Evolutionary conservation across 495 filamentous ascomycete species (phyloP).

Genomic region (Neurospora sp.): DNA sequence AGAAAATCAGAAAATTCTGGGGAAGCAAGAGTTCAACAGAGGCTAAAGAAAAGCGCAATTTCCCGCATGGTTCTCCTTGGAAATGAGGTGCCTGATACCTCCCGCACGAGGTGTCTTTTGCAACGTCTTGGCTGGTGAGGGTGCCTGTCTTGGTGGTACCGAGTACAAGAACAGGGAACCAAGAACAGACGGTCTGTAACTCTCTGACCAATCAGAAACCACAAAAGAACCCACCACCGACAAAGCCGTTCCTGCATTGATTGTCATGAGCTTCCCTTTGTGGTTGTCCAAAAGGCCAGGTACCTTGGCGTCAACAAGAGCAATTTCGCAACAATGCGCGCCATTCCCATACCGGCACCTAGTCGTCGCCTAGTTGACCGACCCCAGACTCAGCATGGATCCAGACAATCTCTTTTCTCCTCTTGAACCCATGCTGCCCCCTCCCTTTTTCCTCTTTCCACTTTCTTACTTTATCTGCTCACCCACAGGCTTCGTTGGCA

Average conservation of each 20-base stretch:
- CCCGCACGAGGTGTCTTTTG: neutral
- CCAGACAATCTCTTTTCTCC: neutral
- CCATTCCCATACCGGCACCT: neutral
- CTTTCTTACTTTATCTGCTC: slow-evolving; percentile 8
- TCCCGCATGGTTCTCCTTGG: neutral
- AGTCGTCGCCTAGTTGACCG: neutral
- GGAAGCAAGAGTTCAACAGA: neutral
- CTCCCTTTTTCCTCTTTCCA: slow-evolving; percentile 1
- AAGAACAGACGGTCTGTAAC: neutral
- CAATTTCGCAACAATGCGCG: neutral
- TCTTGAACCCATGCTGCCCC: slow-evolving; percentile 1
- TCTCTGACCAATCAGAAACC: neutral
- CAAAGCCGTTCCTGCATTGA: neutral
- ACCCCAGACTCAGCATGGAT: neutral
- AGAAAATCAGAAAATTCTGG: neutral
- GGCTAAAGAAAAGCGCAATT: neutral
- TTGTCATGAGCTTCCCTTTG: neutral
- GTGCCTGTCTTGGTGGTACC: neutral
- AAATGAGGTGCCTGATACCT: neutral
- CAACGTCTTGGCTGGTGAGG: neutral
- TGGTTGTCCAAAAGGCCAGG: neutral
- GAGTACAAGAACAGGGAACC: neutral
- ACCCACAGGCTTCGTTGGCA: slow-evolving; percentile 47
- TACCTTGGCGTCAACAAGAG: neutral
- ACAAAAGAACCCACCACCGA: neutral